Evolutionary conservation across 805 yeast genomes (phyloP).

Genomic region (Candida orba): DNA sequence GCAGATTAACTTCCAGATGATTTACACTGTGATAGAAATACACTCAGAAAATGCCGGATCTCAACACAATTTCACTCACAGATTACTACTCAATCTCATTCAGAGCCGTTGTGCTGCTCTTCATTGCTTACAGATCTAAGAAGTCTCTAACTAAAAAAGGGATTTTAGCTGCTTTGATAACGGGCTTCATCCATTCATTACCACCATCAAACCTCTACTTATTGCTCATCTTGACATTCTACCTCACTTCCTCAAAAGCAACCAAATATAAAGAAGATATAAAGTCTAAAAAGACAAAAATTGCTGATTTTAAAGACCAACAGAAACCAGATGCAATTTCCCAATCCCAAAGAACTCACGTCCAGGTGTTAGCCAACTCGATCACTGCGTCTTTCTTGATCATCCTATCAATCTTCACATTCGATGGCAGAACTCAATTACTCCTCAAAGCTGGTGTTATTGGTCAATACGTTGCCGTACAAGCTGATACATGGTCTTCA

Average conservation of each 20-base stretch:
- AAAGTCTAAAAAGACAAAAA: constrained; percentile 27
- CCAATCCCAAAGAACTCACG: constrained; percentile 29
- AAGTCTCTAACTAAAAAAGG: constrained; percentile 33
- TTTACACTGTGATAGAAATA: too few relatives aligned
- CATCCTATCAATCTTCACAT: constrained; percentile 15
- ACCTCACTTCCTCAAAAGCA: constrained; percentile 30
- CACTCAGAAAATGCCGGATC: neutral
- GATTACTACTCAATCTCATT: constrained; percentile 7
- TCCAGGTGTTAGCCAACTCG: constrained; percentile 38
- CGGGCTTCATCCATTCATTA: constrained; percentile 34
- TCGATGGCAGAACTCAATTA: constrained; percentile 2
- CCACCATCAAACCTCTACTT: constrained; percentile 30
- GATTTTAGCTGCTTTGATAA: constrained; percentile 28
- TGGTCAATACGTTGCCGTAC: constrained; percentile 36
- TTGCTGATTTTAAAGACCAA: constrained; percentile 7
- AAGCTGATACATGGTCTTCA: constrained; percentile 42
- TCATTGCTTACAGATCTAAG: constrained; percentile 25
- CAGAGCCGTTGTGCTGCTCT: constrained; percentile 8
- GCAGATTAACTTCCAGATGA: too few relatives aligned
- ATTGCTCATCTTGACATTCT: constrained; percentile 29
- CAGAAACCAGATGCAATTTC: constrained; percentile 13
- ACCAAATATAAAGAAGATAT: constrained; percentile 33
- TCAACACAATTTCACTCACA: neutral
- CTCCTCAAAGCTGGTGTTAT: constrained; percentile 22
- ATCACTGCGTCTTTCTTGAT: constrained; percentile 30